phyloP scores from a whole-genome alignment of 768 basidiomycete species.

The Porphyrellus cyaneotinctus region DNA sequence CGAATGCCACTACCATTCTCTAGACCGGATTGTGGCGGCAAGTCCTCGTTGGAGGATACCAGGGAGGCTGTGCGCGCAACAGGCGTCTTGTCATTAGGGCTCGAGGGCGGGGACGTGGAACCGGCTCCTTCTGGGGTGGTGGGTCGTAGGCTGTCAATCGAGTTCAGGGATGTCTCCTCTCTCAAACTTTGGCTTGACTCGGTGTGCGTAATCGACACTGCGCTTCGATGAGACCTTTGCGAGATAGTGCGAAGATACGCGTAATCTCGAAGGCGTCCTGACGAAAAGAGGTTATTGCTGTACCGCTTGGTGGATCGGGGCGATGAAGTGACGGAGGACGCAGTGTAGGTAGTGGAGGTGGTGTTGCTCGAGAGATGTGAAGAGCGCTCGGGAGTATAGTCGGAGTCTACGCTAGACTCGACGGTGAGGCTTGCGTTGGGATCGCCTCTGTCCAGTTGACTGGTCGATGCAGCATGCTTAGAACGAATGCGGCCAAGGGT shows the following conservation, averaged over 20 bases:
- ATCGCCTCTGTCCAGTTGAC: slow-evolving; percentile 17
- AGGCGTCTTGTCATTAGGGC: slow-evolving; percentile 39
- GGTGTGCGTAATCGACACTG: slow-evolving; percentile 44
- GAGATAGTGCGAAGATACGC: slow-evolving; percentile 59
- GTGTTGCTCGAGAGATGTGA: slow-evolving; percentile 37
- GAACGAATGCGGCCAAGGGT: slow-evolving; percentile 55
- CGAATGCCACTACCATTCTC: slow-evolving; percentile 15
- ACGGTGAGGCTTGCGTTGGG: slow-evolving; percentile 11
- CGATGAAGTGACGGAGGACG: slow-evolving; percentile 41
- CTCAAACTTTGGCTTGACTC: slow-evolving; percentile 42
- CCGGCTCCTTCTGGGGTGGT: slow-evolving; percentile 52
- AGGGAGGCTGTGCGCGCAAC: slow-evolving; percentile 42
- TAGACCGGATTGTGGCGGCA: slow-evolving; percentile 14
- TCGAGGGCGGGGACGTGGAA: slow-evolving; percentile 40
- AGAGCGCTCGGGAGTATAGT: slow-evolving; percentile 31
- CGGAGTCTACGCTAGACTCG: slow-evolving; percentile 26
- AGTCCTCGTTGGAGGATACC: slow-evolving; percentile 33
- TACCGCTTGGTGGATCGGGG: slow-evolving; percentile 61
- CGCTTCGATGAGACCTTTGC: slow-evolving; percentile 37
- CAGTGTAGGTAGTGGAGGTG: slow-evolving; percentile 33
- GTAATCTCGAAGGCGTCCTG: slow-evolving; percentile 74
- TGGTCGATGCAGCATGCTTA: slow-evolving; percentile 26
- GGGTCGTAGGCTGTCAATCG: slow-evolving; percentile 47
- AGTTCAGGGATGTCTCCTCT: slow-evolving; percentile 41
- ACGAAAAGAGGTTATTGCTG: slow-evolving; percentile 85